Evolutionary conservation across 108 stramenopile species (phyloP).

Genomic region (Cyclotella distinguenda): DNA sequence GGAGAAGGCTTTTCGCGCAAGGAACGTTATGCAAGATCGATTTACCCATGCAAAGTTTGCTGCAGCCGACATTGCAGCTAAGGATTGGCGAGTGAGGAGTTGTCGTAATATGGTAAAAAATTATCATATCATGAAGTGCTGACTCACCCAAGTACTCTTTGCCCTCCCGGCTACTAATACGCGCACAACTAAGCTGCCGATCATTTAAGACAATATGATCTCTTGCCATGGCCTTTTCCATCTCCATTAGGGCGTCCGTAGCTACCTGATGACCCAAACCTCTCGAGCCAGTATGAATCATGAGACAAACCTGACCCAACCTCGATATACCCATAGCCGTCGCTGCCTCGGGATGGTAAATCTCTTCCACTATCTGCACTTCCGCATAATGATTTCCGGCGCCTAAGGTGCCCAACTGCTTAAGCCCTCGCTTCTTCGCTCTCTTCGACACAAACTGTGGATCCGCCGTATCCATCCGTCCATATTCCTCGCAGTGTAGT

Average conservation of each 20-base stretch:
- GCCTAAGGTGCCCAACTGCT: slow-evolving; percentile 82
- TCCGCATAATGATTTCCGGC: slow-evolving; percentile 89
- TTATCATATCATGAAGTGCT: neutral
- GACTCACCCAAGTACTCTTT: slow-evolving; percentile 65
- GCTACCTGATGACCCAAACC: slow-evolving; percentile 90
- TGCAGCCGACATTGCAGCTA: slow-evolving; percentile 69
- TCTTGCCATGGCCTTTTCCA: slow-evolving; percentile 83
- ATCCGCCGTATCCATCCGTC: slow-evolving; percentile 67
- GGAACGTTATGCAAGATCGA: slow-evolving; percentile 76
- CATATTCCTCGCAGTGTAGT: slow-evolving; percentile 70
- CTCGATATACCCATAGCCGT: slow-evolving; percentile 68
- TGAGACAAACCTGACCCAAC: slow-evolving; percentile 73
- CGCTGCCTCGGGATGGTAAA: slow-evolving; percentile 70
- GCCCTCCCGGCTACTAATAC: slow-evolving; percentile 72
- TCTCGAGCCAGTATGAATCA: slow-evolving; percentile 82
- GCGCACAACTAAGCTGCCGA: slow-evolving; percentile 80
- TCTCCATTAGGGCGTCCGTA: slow-evolving; percentile 74
- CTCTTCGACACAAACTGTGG: slow-evolving; percentile 56
- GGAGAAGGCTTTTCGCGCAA: slow-evolving; percentile 75
- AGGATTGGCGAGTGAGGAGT: neutral
- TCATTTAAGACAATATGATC: slow-evolving; percentile 76
- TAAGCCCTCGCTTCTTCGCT: slow-evolving; percentile 83
- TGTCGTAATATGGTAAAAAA: too few relatives aligned
- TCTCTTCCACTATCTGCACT: slow-evolving; percentile 85
- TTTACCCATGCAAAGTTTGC: slow-evolving; percentile 92